Evolutionary conservation across 768 basidiomycete genomes (phyloP), one percentile per base, ranked within the genome.

Genomic region (Termitomyces sp.): DNA sequence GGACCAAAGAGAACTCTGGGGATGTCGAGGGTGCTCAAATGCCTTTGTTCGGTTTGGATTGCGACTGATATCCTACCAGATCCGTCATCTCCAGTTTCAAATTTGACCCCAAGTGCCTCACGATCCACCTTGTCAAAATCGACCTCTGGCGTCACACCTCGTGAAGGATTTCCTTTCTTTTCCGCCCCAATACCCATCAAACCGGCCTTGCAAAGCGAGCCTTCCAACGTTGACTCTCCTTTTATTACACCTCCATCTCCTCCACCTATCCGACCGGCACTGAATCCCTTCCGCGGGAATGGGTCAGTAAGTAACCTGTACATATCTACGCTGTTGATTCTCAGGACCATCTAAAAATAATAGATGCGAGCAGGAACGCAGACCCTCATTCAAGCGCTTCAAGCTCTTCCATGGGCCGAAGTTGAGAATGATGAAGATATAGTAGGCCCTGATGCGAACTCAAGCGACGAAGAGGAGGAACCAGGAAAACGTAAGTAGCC

Each of bases 321-420:
- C 59, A 45, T 48, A 47, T 59, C 34, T 34, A 32, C 6, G 53
- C 62, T 60, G 63, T 57, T 43, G 53, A 60, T 60, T 61, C 66
- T 60, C 56, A 60, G 25, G 56, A 36, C 4, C 43, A 17, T 40
- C 31, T 50, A 4, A 1, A 31, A 36, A 25, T 25, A 40, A 42
- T 69, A 94, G 92, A 89, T 94, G 86, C 87, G 91, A 45, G 85
- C 87, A 31, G 92, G 92, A 15, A 94, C 92, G 3, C 93, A 94
- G 70, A 91, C 92, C 3, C 83, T 94, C 54, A 94, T 94, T 43
- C 92, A 94, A 74, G 92, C 91, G 4, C 79, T 94, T 14, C 92
- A 94, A 68, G 92, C 91, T 2, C 79, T 94, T 46, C 93, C 92
- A 20, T 91, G 87, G 88, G 80, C 82, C 38, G 85, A 86, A 61